Percentiles rank a stretch among this genome's conserved stretches.
Conservation (phyloP, 768 basidiomycete genomes). For the Fomitopsis pulvina region DNA sequence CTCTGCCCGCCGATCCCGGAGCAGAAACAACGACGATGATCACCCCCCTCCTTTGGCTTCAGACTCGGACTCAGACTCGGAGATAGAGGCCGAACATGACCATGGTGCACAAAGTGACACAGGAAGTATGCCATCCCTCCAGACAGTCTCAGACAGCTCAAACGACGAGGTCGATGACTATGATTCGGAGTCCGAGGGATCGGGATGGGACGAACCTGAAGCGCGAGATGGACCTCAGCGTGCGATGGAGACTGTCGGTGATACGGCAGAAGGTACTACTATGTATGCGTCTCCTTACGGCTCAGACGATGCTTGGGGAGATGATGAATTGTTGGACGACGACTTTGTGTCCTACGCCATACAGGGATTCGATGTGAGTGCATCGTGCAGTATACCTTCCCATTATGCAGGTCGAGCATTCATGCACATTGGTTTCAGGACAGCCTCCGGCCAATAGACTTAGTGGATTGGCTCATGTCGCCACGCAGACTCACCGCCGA, state of each 20-base stretch:
- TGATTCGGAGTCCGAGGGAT: constrained; percentile 7
- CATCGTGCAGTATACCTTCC: background rate
- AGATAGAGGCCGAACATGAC: background rate
- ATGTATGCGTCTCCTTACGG: background rate
- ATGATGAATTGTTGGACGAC: background rate
- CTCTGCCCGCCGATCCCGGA: background rate
- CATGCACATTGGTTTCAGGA: background rate
- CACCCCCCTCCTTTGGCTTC: constrained; percentile 6
- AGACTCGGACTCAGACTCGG: constrained; percentile 3
- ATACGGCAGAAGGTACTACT: background rate
- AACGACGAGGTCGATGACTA: constrained; percentile 8
- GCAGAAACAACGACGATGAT: constrained; percentile 1
- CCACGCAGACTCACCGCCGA: background rate
- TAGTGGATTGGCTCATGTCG: background rate
- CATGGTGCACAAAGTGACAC: constrained; percentile 8
- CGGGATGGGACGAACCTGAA: background rate
- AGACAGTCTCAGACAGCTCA: constrained; percentile 18
- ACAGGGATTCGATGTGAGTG: background rate
- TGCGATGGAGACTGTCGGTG: background rate
- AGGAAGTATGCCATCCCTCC: constrained; percentile 18
- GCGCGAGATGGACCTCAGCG: background rate
- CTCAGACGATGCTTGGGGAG: constrained; percentile 9
- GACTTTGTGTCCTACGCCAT: background rate
- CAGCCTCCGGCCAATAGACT: background rate
- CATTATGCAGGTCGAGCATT: background rate